Evolutionary conservation across 2,329 filamentous ascomycete species (phyloP).

Genomic region (Diaporthe ampelina): DNA sequence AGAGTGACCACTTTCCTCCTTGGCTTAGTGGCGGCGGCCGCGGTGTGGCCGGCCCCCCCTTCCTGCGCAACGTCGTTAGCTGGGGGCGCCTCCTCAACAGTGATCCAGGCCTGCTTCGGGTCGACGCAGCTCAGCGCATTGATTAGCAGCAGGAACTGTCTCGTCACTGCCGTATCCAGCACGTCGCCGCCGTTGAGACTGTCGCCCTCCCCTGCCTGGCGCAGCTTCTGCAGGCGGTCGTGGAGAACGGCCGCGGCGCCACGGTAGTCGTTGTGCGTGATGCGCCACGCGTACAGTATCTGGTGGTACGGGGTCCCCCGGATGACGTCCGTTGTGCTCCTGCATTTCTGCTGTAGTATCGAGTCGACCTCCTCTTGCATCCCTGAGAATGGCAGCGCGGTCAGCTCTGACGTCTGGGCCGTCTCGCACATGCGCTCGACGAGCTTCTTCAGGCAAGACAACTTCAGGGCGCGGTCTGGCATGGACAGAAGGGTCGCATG

Average conservation of each 20-base stretch:
- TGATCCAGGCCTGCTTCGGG: slow-evolving; percentile 85
- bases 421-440: slow-evolving; percentile 78
- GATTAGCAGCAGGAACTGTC: slow-evolving; percentile 90
- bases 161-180: slow-evolving; percentile 75
- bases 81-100: slow-evolving; percentile 60
- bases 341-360: slow-evolving; percentile 80
- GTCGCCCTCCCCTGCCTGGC: slow-evolving; percentile 70
- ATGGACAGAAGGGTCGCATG: slow-evolving; percentile 84
- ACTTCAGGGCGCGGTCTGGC: slow-evolving; percentile 78
- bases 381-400: slow-evolving; percentile 82
- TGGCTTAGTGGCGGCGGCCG: slow-evolving; percentile 42
- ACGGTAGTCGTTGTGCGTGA: slow-evolving; percentile 87
- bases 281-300: slow-evolving; percentile 91
- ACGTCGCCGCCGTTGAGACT: slow-evolving; percentile 67
- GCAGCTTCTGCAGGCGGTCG: slow-evolving; percentile 74
- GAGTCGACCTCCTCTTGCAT: slow-evolving; percentile 85
- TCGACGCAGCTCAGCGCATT: slow-evolving; percentile 92
- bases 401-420: slow-evolving; percentile 75
- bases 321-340: slow-evolving; percentile 75
- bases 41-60: slow-evolving; percentile 25
- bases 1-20: slow-evolving; percentile 87
- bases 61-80: slow-evolving; percentile 38
- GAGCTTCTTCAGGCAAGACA: slow-evolving; percentile 78
- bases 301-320: slow-evolving; percentile 83
- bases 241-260: slow-evolving; percentile 77